These are phyloP conservation scores for Apiotrichum brassicae DNA, from an alignment of 1,284 basidiomycete species.

Conservation along the genomic window DNA sequence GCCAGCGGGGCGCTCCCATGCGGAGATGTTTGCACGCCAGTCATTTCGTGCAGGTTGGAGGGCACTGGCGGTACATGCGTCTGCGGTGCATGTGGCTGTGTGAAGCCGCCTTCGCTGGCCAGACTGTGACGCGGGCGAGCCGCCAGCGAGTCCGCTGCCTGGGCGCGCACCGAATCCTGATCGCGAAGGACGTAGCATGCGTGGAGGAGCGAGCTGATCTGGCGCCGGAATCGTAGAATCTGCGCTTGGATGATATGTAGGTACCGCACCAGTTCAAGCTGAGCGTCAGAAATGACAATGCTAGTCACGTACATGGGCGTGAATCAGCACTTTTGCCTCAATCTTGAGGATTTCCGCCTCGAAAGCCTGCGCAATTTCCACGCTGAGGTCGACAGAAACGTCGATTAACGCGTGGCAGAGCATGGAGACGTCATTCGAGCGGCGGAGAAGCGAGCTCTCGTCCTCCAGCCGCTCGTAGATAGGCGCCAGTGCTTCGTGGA, in stretches of 20 bases:
- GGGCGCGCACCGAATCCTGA: constrained; percentile 40
- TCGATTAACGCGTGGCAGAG: constrained; percentile 45
- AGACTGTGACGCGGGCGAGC: background rate
- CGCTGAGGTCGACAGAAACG: constrained; percentile 38
- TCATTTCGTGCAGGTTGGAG: no score
- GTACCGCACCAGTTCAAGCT: constrained; percentile 46
- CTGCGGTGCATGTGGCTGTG: background rate
- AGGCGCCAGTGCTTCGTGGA: constrained; percentile 38
- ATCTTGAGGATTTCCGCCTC: constrained; percentile 45
- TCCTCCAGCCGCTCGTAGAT: constrained; percentile 44
- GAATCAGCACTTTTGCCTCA: constrained; percentile 43
- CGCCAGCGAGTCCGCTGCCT: constrained; percentile 22
- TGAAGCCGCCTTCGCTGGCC: background rate
- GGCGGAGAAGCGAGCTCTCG: constrained; percentile 38
- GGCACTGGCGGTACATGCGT: background rate
- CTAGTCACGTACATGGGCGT: constrained; percentile 26
- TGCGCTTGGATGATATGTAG: constrained; percentile 46
- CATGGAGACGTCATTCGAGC: constrained; percentile 45
- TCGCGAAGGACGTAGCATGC: constrained; percentile 43
- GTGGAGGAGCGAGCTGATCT: constrained; percentile 39
- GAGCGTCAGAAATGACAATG: background rate
- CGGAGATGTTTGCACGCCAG: background rate
- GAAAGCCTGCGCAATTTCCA: constrained; percentile 45
- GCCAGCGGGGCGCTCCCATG: background rate
- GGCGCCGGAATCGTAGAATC: constrained; percentile 42